phyloP scores from a whole-genome alignment of 169 alveolate species.

The Haemoproteus tartakovskyi region DNA sequence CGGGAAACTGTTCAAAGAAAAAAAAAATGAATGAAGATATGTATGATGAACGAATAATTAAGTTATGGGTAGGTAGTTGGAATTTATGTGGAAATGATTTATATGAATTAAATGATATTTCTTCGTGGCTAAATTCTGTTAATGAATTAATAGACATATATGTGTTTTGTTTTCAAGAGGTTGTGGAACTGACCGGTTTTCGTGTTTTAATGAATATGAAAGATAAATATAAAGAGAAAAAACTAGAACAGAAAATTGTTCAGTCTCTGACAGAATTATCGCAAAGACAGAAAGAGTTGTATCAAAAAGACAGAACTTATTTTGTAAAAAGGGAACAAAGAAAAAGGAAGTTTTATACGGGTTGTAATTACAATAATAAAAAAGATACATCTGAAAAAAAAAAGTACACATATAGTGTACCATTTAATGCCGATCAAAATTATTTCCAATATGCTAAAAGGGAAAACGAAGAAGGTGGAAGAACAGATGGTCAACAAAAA shows the following conservation, averaged over 20 bases:
- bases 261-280: conserved; percentile 49
- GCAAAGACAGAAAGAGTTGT: conserved; percentile 53
- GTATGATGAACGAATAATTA: conserved; percentile 61
- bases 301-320: background rate
- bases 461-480: too few species aligned
- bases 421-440: too few species aligned
- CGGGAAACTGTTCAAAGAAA: conserved; percentile 1
- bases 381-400: too few species aligned
- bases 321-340: background rate
- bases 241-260: conserved; percentile 49
- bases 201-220: conserved; percentile 59
- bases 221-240: conserved; percentile 50
- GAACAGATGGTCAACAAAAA: too few species aligned
- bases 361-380: too few species aligned
- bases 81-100: conserved; percentile 73
- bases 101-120: conserved; percentile 67
- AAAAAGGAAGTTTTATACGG: too few species aligned
- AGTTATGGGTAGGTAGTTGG: conserved; percentile 80
- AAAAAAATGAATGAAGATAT: conserved; percentile 18
- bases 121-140: conserved; percentile 70
- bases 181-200: conserved; percentile 67
- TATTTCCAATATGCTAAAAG: too few species aligned
- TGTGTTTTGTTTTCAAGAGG: conserved; percentile 77
- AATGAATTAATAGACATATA: conserved; percentile 65
- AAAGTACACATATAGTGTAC: too few species aligned